Evolutionary conservation across 106 monocot species (phyloP).

Genomic region (Dendrobium chrysotoxum): DNA sequence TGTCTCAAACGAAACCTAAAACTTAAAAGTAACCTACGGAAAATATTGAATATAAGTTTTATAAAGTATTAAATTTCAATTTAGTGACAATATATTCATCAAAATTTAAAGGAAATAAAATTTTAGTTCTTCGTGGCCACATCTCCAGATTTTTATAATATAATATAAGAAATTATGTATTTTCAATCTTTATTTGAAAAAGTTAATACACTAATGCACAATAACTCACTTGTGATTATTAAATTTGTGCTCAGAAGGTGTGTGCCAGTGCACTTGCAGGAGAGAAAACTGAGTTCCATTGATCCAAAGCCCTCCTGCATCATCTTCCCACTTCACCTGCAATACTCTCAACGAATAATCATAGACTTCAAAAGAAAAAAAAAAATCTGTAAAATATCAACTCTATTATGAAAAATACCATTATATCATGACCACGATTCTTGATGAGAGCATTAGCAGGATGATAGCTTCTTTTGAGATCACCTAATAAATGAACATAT

Average conservation of each 20-base stretch:
- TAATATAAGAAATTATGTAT: too few relatives aligned
- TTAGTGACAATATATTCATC: too few relatives aligned
- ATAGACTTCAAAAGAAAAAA: background rate
- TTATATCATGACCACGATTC: conserved; percentile 7
- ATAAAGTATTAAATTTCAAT: too few relatives aligned
- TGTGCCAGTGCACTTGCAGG: conserved; percentile 9
- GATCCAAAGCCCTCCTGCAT: conserved; percentile 4
- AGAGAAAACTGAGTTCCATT: conserved; percentile 13
- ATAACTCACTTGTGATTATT: background rate
- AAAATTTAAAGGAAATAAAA: too few relatives aligned
- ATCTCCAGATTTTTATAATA: too few relatives aligned
- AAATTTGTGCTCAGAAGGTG: conserved; percentile 5
- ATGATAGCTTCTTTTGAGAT: background rate
- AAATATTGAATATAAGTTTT: too few relatives aligned
- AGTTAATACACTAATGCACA: background rate
- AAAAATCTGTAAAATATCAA: background rate
- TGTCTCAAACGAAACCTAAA: too few relatives aligned
- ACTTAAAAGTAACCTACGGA: too few relatives aligned
- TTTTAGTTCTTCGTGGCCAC: too few relatives aligned
- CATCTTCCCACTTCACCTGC: conserved; percentile 21
- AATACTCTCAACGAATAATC: background rate
- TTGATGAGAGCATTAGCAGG: background rate
- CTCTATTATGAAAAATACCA: background rate
- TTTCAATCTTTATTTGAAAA: too few relatives aligned
- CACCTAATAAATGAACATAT: background rate